Percentiles rank a stretch among this genome's conserved stretches.
These are phyloP conservation scores for Lophiotrema nucula DNA, from an alignment of 495 filamentous ascomycete species.

Conservation along the genomic window DNA sequence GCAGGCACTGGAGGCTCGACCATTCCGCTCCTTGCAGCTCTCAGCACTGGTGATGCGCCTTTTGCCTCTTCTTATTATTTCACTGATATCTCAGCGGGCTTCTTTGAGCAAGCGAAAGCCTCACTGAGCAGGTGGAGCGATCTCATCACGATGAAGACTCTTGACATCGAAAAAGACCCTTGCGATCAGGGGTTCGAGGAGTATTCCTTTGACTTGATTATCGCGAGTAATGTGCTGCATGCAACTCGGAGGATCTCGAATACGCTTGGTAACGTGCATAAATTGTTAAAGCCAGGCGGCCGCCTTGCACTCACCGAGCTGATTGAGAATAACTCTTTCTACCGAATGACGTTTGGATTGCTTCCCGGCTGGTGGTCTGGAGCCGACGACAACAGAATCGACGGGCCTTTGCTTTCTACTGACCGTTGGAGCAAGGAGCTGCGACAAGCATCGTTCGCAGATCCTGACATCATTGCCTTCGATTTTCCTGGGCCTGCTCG, in stretches of 20 bases:
- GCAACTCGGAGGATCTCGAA: background rate
- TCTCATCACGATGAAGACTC: background rate
- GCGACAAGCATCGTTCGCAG: background rate
- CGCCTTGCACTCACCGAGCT: background rate
- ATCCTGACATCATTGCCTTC: background rate
- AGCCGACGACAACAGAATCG: background rate
- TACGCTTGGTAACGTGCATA: background rate
- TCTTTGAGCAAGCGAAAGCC: conserved; percentile 1
- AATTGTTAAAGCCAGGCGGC: conserved; percentile 7
- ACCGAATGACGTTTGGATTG: background rate
- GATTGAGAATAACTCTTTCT: background rate
- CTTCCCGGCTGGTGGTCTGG: conserved; percentile 11
- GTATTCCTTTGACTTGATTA: conserved; percentile 4
- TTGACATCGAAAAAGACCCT: conserved; percentile 7
- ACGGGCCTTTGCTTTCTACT: background rate
- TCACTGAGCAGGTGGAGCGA: background rate
- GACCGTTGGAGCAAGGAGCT: background rate
- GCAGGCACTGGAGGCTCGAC: conserved; percentile 14
- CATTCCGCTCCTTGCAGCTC: background rate
- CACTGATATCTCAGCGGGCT: conserved; percentile 8
- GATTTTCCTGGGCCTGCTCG: background rate
- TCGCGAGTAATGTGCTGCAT: conserved; percentile 10
- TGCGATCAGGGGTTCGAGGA: conserved; percentile 7
- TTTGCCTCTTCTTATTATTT: background rate
- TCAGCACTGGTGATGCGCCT: background rate